phyloP scores from a whole-genome alignment of 2,329 filamentous ascomycete genomes.

The Aspergillus udagawae region DNA sequence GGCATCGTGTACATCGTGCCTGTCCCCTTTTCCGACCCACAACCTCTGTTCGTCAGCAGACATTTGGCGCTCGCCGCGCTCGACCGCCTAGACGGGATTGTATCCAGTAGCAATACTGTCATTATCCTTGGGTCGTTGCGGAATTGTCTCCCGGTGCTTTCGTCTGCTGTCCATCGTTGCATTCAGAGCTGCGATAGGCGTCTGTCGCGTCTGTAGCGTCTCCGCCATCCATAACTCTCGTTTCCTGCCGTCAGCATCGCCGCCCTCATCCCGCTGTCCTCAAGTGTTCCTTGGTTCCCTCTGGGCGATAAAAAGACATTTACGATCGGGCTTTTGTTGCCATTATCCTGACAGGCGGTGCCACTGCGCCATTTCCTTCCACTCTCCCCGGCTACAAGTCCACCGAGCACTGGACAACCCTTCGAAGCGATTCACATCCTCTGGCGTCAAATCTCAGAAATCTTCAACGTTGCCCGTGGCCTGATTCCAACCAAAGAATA shows the following conservation, averaged over 20 bases:
- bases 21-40: neutral
- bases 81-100: neutral
- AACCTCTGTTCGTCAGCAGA: neutral
- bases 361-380: constrained; percentile 6
- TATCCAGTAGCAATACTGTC: neutral
- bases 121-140: neutral
- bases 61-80: neutral
- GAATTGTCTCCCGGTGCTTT: neutral
- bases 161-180: neutral
- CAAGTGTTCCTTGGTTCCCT: constrained; percentile 1
- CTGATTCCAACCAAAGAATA: neutral
- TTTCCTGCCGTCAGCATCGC: constrained; percentile 1
- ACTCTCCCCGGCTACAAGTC: neutral
- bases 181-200: constrained; percentile 5
- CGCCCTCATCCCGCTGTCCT: neutral
- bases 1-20: neutral
- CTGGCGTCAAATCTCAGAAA: neutral
- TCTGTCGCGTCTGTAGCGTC: constrained; percentile 15
- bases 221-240: constrained; percentile 8
- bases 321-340: constrained; percentile 11
- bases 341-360: constrained; percentile 3
- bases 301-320: constrained; percentile 11
- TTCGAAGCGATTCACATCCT: neutral
- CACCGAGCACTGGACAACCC: neutral
- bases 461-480: neutral